These are phyloP conservation scores for Stachybotrys elegans DNA, from an alignment of 2,329 filamentous ascomycete species.

Conservation along the genomic window DNA sequence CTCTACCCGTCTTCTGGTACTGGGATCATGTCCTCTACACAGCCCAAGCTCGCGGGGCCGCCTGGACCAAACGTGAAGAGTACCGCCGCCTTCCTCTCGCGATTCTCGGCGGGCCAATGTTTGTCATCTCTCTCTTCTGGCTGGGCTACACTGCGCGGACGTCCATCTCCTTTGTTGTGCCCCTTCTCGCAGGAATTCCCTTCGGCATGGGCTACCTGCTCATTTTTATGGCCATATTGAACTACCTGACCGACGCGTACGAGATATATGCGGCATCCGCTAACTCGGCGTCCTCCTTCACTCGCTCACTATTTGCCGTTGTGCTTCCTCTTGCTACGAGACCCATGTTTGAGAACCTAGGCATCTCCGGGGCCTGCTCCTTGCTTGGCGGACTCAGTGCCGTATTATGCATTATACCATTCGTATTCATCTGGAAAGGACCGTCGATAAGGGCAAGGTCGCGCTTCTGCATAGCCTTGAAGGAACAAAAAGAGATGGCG, in stretches of 20 bases:
- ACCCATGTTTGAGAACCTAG: constrained; percentile 43
- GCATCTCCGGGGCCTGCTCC: constrained; percentile 46
- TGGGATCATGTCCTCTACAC: constrained; percentile 58
- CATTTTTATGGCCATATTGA: constrained; percentile 60
- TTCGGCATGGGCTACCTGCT: constrained; percentile 59
- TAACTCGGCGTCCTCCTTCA: constrained; percentile 80
- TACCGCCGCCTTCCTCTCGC: constrained; percentile 67
- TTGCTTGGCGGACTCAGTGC: constrained; percentile 45
- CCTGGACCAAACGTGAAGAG: constrained; percentile 60
- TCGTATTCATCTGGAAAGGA: constrained; percentile 50
- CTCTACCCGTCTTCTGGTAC: constrained; percentile 55
- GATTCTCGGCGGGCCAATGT: constrained; percentile 63
- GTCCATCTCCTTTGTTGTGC: constrained; percentile 46
- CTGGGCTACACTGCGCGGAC: constrained; percentile 53
- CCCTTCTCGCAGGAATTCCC: constrained; percentile 54
- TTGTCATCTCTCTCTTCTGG: constrained; percentile 53
- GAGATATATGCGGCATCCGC: constrained; percentile 65
- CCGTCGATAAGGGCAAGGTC: constrained; percentile 50
- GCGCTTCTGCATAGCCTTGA: constrained; percentile 57
- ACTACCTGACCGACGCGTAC: constrained; percentile 65
- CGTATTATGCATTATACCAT: constrained; percentile 45
- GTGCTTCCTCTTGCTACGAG: constrained; percentile 52
- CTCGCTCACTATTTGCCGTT: constrained; percentile 90
- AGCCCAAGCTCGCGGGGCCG: constrained; percentile 41
- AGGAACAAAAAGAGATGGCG: constrained; percentile 44